Conservation (phyloP, 306 rosid species). For the Trifolium repens region DNA sequence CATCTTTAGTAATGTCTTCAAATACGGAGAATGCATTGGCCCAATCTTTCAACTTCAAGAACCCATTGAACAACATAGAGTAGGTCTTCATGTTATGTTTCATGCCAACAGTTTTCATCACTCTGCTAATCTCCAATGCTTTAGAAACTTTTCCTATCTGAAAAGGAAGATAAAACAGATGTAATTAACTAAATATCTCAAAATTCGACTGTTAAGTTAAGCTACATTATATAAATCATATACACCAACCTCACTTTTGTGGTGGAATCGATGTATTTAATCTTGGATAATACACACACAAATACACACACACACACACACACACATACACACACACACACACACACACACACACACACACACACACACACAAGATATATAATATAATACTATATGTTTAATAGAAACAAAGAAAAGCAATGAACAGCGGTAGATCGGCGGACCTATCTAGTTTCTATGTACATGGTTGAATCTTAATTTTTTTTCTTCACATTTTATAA, state of each 20-base stretch:
- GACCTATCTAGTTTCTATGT: not conserved
- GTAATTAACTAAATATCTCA: conserved; percentile 18
- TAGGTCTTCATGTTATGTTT: conserved; percentile 94
- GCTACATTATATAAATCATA: conserved; percentile 6
- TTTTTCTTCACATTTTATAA: not conserved
- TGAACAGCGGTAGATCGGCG: not conserved
- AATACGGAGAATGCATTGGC: conserved; percentile 88
- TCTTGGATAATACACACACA: not conserved
- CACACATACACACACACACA: not conserved
- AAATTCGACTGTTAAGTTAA: not conserved
- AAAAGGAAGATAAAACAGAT: conserved; percentile 41
- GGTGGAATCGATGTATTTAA: not conserved
- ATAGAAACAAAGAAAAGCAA: not conserved
- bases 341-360: not conserved
- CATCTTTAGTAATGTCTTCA: conserved; percentile 79
- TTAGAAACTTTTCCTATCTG: conserved; percentile 93
- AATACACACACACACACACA: not conserved
- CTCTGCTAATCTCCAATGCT: conserved; percentile 81
- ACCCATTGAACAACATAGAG: conserved; percentile 96
- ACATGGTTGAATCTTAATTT: not conserved
- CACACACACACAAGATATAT: not conserved
- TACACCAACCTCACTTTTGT: not conserved
- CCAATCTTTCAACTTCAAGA: conserved; percentile 92
- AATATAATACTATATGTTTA: not conserved
- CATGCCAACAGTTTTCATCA: conserved; percentile 74